A percentile compares a stretch with the other conserved stretches of the same genome.
Conservation (phyloP, 805 yeast species). For the Spathaspora boniae region DNA sequence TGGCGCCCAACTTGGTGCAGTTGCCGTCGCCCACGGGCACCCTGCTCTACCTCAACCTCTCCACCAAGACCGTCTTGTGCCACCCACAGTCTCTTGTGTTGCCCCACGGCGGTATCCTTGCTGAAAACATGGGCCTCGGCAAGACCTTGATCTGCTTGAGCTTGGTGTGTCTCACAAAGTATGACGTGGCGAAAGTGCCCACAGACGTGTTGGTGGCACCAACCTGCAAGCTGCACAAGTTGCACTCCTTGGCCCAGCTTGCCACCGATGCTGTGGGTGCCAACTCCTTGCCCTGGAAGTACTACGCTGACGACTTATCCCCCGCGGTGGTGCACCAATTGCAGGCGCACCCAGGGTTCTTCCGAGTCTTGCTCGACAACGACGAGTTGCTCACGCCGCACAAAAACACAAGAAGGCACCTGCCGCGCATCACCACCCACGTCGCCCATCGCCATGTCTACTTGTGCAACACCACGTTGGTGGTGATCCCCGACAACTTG, state of each 20-base stretch:
- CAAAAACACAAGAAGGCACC: slow-evolving; percentile 10
- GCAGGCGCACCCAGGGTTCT: slow-evolving; percentile 41
- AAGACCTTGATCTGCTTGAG: slow-evolving; percentile 60
- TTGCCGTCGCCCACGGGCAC: slow-evolving; percentile 10
- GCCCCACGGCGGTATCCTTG: slow-evolving; percentile 61
- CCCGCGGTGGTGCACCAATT: slow-evolving; percentile 34
- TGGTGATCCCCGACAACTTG: slow-evolving; percentile 64
- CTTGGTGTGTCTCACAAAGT: slow-evolving; percentile 51
- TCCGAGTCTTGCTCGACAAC: slow-evolving; percentile 27
- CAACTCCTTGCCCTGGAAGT: slow-evolving; percentile 59
- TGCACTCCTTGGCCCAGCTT: slow-evolving; percentile 26
- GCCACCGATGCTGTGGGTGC: slow-evolving; percentile 43
- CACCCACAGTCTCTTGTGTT: slow-evolving; percentile 42
- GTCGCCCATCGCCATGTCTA: slow-evolving; percentile 26
- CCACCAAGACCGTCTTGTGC: slow-evolving; percentile 21
- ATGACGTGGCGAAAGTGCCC: slow-evolving; percentile 48
- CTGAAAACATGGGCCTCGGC: slow-evolving; percentile 69
- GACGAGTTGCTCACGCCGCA: slow-evolving; percentile 18
- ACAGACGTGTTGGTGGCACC: slow-evolving; percentile 21
- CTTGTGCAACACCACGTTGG: slow-evolving; percentile 52
- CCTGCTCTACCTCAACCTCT: slow-evolving; percentile 35
- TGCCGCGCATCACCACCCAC: slow-evolving; percentile 15
- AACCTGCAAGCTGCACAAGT: too few relatives aligned
- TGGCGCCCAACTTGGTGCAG: slow-evolving; percentile 34
- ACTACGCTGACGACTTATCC: slow-evolving; percentile 44